Evolutionary conservation across 345 rosid species (phyloP), one percentile per base, ranked within the genome.

Genomic region (Arabidopsis arenosa): DNA sequence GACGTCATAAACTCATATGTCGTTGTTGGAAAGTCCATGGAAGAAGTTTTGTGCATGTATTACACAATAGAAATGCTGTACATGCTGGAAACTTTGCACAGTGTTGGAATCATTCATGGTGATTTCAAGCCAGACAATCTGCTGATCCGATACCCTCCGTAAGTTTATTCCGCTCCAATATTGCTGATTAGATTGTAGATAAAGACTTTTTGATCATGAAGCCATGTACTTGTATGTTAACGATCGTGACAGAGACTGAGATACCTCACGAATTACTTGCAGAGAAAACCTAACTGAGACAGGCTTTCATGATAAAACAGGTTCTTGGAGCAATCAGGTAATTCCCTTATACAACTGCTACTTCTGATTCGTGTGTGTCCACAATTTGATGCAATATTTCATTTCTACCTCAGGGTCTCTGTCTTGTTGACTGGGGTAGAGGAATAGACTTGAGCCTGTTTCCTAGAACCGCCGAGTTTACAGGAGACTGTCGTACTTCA

Each of bases 81-180:
- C 80, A 92, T 95, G 90, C 77, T 92, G 82, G 99, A 92, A 80
- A 86, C 82, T 78, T 81, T 95, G 85, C 99, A 95, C 78, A 60
- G 79, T 73, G 90, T 83, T 70, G 96, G 97, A 78, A 86, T 95
- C 80, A 84, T 95, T 75, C 97, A 95, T 81, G 99, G 97, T 77
- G 99, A 95, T 84, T 92, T 95, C 84, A 95, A 90, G 86, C 97
- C 97, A 60, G 97, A 95, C 73, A 95, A 95, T 81, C 84, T 95
- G 36, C 90, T 92, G 33, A 58, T 90, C 71, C 93, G 91, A 62
- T 86, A 89, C 83, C 70, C 97, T 61, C 84, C 86, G 99, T 94
- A 83, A 85, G 81, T 67, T 4, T 36, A 2, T 8, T 71, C 36
- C 2, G 9, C 55, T 5, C 10, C 18, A 44, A 5, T 39, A 9